These are phyloP conservation scores for Nelumbo lutea DNA, from an alignment of 164 flowering plant species.

Conservation along the genomic window DNA sequence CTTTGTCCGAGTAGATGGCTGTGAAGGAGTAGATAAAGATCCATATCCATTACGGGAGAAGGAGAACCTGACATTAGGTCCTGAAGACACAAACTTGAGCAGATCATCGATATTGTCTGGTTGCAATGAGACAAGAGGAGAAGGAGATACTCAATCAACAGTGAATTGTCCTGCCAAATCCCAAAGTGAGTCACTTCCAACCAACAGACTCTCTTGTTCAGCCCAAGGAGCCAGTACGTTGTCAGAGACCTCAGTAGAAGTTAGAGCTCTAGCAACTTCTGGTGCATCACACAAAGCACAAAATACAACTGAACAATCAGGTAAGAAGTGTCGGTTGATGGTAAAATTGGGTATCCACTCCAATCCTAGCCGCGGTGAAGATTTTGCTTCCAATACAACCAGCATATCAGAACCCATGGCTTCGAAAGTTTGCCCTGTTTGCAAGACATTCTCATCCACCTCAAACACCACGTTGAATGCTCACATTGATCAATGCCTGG, in stretches of 20 bases:
- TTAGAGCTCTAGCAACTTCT: conserved; percentile 14
- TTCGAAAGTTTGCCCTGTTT: conserved; percentile 89
- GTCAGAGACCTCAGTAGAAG: conserved; percentile 18
- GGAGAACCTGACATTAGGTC: too few relatives aligned
- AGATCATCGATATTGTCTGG: conserved; percentile 11
- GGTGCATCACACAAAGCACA: conserved; percentile 24
- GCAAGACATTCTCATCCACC: conserved; percentile 76
- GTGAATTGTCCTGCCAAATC: conserved; percentile 25
- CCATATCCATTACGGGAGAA: conserved; percentile 13
- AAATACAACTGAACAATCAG: conserved; percentile 16
- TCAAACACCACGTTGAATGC: conserved; percentile 96
- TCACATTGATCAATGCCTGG: conserved; percentile 94
- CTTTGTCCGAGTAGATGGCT: not conserved
- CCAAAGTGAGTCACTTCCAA: conserved; percentile 27
- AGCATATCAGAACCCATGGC: conserved; percentile 59
- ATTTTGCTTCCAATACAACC: conserved; percentile 29
- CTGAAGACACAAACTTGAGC: conserved; percentile 21
- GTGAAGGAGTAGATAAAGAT: conserved; percentile 4
- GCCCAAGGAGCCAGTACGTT: conserved; percentile 19
- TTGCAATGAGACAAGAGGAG: conserved; percentile 14
- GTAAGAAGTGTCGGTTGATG: conserved; percentile 54
- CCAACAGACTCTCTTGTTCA: conserved; percentile 17
- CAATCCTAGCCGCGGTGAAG: conserved; percentile 40
- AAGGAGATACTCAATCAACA: conserved; percentile 28
- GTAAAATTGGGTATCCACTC: conserved; percentile 37